These are phyloP conservation scores for Diaporthe caulivora DNA, from an alignment of 2,329 filamentous ascomycete genomes.

Conservation along the genomic window DNA sequence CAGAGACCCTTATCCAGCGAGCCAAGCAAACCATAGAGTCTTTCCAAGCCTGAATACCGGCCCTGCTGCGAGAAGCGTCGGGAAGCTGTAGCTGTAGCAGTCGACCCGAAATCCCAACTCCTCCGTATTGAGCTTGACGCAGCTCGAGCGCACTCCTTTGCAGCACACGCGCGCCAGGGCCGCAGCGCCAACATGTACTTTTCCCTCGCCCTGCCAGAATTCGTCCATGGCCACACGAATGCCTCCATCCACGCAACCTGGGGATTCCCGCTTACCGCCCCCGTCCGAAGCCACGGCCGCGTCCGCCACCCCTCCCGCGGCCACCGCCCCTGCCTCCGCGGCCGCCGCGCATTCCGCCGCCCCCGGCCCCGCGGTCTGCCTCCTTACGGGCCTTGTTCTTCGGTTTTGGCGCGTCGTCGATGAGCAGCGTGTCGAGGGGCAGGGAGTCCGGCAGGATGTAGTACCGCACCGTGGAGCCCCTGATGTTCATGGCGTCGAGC, in stretches of 20 bases:
- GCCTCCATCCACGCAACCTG: neutral
- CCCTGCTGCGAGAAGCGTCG: neutral
- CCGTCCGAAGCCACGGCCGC: constrained; percentile 31
- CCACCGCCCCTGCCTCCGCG: constrained; percentile 35
- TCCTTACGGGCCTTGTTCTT: constrained; percentile 99
- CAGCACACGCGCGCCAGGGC: neutral
- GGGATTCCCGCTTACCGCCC: neutral
- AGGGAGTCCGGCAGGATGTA: constrained; percentile 96
- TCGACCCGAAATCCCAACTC: constrained; percentile 2
- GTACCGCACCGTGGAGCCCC: constrained; percentile 95
- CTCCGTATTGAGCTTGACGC: neutral
- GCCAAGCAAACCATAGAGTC: neutral
- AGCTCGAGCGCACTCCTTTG: neutral
- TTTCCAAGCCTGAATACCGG: neutral
- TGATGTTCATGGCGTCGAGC: constrained; percentile 96
- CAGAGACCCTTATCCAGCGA: constrained; percentile 23
- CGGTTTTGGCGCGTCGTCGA: constrained; percentile 97
- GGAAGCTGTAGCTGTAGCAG: neutral
- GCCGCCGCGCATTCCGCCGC: constrained; percentile 54
- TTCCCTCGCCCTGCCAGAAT: neutral
- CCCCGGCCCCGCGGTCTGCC: constrained; percentile 69
- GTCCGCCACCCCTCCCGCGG: constrained; percentile 26
- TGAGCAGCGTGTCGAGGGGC: constrained; percentile 92
- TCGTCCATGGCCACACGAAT: neutral
- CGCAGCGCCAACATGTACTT: neutral